Base-by-base conservation (phyloP, 208 protist genomes). In the Leptomonas seymouri region DNA sequence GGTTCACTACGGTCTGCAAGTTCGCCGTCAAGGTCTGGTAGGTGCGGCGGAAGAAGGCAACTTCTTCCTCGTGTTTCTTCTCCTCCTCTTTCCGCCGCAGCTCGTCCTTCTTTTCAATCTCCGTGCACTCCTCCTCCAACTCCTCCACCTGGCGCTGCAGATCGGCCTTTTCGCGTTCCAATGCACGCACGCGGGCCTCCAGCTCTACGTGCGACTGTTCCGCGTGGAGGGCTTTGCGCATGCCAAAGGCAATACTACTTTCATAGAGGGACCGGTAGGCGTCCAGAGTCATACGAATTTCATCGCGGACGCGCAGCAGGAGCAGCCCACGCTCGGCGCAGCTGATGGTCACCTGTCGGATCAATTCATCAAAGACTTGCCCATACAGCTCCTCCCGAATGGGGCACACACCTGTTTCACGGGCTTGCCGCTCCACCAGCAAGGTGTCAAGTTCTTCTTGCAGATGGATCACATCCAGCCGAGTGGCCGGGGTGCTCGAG, bases 311-410 rank as follows among this genome's bases (percentile, higher is more conserved):
- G 16, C 98, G 91, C 31, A 99, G 85, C 20, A 99, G 84, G 39
- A 99, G 81, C 41, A 99, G 78, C 1, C 99, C 99, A 21, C 99
- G 79, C 87, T 99, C 98, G 1, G 97, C 94, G 65, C 98, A 99
- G 76, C 98, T 98, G 60, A 99, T 94, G 4, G 98, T 99, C 21
- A 99, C 97, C 73, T 99, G 95, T 3, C 98, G 95, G 71, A 99
- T 99, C 15, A 99, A 60, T 63, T 93, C 89, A 84, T 98, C 98
- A 78, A 99, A 99, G 45, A 86, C 90, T 74, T 99, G 98, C 6
- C 87, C 67, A 76, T 99, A 99, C 5, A 99, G 83, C 79, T 99
- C 98, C 68, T 99, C 94, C n/a, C 99, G 84, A 11, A 99, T 96
- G 2, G 98, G 98, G 78, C 98, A 99, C 61, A 99, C 97, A 28